These are phyloP conservation scores for Fusarium haematococcum DNA, from an alignment of 2,329 filamentous ascomycete species.

Conservation along the genomic window DNA sequence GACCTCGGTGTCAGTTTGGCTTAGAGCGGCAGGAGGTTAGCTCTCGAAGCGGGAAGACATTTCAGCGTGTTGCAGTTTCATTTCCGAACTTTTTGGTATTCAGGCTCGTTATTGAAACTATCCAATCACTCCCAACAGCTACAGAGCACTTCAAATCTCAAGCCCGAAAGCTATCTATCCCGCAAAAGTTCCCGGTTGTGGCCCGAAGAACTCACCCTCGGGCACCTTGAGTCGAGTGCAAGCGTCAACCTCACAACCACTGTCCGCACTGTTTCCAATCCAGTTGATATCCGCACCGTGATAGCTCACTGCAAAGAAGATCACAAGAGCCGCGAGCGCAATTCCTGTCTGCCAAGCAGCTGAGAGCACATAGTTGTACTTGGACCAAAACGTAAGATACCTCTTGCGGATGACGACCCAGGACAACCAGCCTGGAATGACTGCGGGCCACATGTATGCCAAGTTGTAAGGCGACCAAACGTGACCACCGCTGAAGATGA, in stretches of 20 bases:
- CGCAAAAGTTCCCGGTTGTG: constrained; percentile 31
- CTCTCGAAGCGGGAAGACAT: too few species aligned
- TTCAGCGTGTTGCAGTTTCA: too few species aligned
- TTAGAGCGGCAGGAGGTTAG: too few species aligned
- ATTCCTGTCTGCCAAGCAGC: constrained; percentile 59
- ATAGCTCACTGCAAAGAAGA: constrained; percentile 62
- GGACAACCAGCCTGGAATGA: constrained; percentile 60
- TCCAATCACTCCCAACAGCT: not conserved
- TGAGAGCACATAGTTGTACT: constrained; percentile 62
- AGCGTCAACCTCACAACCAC: constrained; percentile 43
- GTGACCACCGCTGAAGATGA: constrained; percentile 56
- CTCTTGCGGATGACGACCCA: constrained; percentile 60
- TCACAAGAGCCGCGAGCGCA: constrained; percentile 60
- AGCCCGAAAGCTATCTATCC: not conserved
- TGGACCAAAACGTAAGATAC: constrained; percentile 62
- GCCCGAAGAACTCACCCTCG: constrained; percentile 48
- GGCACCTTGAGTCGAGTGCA: constrained; percentile 40
- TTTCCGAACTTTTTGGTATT: not conserved
- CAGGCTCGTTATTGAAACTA: not conserved
- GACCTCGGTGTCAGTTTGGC: too few species aligned
- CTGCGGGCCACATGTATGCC: constrained; percentile 59
- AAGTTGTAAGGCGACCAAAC: constrained; percentile 59
- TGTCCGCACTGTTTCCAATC: constrained; percentile 56
- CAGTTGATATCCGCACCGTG: constrained; percentile 52
- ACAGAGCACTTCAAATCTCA: not conserved